Evolutionary conservation across 2,329 filamentous ascomycete genomes (phyloP).

Genomic region (Zasmidium citrigriseum): DNA sequence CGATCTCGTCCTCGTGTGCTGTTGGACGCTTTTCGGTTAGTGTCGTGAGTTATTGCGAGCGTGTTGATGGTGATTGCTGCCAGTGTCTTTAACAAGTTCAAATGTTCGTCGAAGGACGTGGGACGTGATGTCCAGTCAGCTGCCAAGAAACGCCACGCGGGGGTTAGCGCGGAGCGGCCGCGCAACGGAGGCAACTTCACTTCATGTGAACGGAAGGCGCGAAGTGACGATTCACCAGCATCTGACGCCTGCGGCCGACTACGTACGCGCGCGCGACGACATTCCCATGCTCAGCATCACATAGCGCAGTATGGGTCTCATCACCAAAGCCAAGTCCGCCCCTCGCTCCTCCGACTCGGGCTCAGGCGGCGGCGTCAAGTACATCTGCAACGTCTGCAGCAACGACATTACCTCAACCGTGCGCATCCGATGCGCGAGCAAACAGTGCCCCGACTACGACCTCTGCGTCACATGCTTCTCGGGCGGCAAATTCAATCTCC

Average conservation of each 20-base stretch:
- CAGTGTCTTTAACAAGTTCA: too few relatives aligned
- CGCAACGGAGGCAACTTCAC: neutral
- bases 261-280: neutral
- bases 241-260: neutral
- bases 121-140: neutral
- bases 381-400: constrained; percentile 95
- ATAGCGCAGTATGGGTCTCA: constrained; percentile 33
- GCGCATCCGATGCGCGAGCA: constrained; percentile 86
- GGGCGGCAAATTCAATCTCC: constrained; percentile 74
- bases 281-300: constrained; percentile 1
- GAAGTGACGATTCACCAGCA: neutral
- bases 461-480: constrained; percentile 95
- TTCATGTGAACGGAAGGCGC: neutral
- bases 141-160: neutral
- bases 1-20: too few relatives aligned
- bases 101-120: too few relatives aligned
- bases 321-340: constrained; percentile 36
- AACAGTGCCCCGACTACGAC: constrained; percentile 88
- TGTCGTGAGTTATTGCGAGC: too few relatives aligned
- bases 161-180: neutral
- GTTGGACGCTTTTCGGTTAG: too few relatives aligned
- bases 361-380: constrained; percentile 63
- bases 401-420: constrained; percentile 97
- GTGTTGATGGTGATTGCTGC: too few relatives aligned
- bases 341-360: constrained; percentile 26